A percentile compares a stretch with the other conserved stretches of the same genome.
Conservation (phyloP, 805 yeast species). For the Pichia nanzhaoensis region DNA sequence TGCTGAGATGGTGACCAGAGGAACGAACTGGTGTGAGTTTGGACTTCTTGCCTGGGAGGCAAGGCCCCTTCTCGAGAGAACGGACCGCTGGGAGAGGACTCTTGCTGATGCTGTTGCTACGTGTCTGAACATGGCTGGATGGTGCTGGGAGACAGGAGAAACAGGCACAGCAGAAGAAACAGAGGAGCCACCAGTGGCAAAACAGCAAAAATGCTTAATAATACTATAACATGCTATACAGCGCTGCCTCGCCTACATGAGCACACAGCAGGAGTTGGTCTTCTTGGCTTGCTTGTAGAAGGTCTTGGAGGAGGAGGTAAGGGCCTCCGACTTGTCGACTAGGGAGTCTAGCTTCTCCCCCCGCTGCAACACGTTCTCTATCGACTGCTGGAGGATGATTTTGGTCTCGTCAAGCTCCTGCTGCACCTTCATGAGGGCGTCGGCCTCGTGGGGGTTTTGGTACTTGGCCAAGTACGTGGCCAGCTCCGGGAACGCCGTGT, state of each 20-base stretch:
- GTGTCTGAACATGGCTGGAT: neutral
- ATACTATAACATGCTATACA: too few relatives aligned
- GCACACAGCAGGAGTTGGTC: slow-evolving; percentile 81
- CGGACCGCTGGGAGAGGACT: neutral
- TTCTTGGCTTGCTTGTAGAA: slow-evolving; percentile 97
- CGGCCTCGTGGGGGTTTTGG: slow-evolving; percentile 97
- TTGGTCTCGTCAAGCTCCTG: slow-evolving; percentile 97
- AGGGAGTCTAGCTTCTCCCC: slow-evolving; percentile 93
- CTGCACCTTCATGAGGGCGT: slow-evolving; percentile 93
- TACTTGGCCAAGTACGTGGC: slow-evolving; percentile 70
- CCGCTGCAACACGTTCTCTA: slow-evolving; percentile 87
- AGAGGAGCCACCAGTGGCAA: too few relatives aligned
- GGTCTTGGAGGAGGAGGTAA: slow-evolving; percentile 82
- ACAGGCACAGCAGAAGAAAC: too few relatives aligned
- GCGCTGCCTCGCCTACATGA: too few relatives aligned
- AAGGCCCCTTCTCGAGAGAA: neutral
- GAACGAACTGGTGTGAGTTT: slow-evolving; percentile 1
- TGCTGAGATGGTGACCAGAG: slow-evolving; percentile 12
- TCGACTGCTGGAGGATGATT: slow-evolving; percentile 91
- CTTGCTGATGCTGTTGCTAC: neutral
- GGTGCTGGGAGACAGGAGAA: too few relatives aligned
- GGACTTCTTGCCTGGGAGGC: neutral
- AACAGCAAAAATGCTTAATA: too few relatives aligned
- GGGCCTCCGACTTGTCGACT: slow-evolving; percentile 92
- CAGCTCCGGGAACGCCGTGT: slow-evolving; percentile 40